Evolutionary conservation across 2,329 filamentous ascomycete genomes (phyloP).

Genomic region (Aspergillus latus): DNA sequence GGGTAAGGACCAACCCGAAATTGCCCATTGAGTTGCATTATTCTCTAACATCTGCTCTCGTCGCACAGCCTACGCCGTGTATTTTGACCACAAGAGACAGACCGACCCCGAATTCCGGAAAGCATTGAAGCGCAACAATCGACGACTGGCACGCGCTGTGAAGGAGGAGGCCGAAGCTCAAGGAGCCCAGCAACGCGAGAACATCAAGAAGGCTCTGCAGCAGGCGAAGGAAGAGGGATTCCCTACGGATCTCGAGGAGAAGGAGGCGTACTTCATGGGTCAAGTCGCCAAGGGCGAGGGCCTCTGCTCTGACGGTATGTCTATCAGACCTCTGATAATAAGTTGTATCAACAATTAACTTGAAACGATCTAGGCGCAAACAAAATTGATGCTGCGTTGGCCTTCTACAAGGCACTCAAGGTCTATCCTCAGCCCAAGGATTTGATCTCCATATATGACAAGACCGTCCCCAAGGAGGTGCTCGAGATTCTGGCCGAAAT

Average conservation of each 20-base stretch:
- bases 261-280: constrained; percentile 94
- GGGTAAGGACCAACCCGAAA: constrained; percentile 37
- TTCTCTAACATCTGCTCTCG: constrained; percentile 11
- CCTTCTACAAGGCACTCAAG: constrained; percentile 98
- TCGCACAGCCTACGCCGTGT: constrained; percentile 59
- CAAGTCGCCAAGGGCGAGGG: constrained; percentile 87
- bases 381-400: constrained; percentile 77
- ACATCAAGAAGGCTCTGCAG: constrained; percentile 73
- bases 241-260: constrained; percentile 85
- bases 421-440: constrained; percentile 94
- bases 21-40: neutral
- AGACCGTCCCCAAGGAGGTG: constrained; percentile 96
- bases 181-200: constrained; percentile 54
- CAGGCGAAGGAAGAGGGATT: constrained; percentile 88
- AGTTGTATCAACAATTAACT: constrained; percentile 13
- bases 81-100: constrained; percentile 66
- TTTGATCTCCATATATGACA: constrained; percentile 95
- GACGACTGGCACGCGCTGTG: constrained; percentile 46
- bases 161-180: constrained; percentile 51
- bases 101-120: constrained; percentile 64
- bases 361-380: constrained; percentile 34
- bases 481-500: constrained; percentile 96
- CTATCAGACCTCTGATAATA: neutral
- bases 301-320: constrained; percentile 77
- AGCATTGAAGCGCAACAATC: constrained; percentile 53